A percentile compares a stretch with the other conserved stretches of the same genome.
Evolutionary conservation across 371 early-diverging fungal genomes (phyloP).

Genomic region (Mucor circinelloides): DNA sequence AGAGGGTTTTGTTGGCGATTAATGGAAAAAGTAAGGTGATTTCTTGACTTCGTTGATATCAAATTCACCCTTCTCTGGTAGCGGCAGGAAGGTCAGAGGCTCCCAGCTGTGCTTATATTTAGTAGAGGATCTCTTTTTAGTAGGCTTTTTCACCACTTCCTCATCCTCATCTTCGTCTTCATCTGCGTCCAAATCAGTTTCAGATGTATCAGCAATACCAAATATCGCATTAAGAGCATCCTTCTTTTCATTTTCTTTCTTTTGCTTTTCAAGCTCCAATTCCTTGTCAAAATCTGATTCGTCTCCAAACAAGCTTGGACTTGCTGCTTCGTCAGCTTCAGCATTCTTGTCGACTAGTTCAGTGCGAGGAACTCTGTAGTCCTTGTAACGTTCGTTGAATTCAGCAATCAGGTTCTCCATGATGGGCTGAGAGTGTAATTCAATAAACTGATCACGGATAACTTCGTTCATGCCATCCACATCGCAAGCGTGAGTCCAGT

Average conservation of each 20-base stretch:
- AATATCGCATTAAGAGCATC: conserved; percentile 34
- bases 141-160: conserved; percentile 13
- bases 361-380: conserved; percentile 67
- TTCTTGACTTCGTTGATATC: conserved; percentile 79
- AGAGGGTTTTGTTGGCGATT: conserved; percentile 10
- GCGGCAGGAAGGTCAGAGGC: conserved; percentile 68
- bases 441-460: conserved; percentile 90
- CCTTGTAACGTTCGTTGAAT: conserved; percentile 81
- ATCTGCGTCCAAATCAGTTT: conserved; percentile 17
- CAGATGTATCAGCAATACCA: conserved; percentile 23
- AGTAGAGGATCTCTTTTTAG: conserved; percentile 13
- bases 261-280: conserved; percentile 28
- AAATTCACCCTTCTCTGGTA: conserved; percentile 87
- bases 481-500: conserved; percentile 97
- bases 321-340: neutral
- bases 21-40: conserved; percentile 92
- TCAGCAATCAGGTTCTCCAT: conserved; percentile 85
- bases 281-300: conserved; percentile 14
- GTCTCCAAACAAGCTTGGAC: conserved; percentile 12
- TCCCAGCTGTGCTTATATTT: conserved; percentile 65
- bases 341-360: neutral
- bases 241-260: conserved; percentile 33
- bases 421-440: conserved; percentile 82
- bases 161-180: conserved; percentile 22
- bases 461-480: conserved; percentile 85